Evolutionary conservation across 2,329 filamentous ascomycete species (phyloP).

Genomic region (Neofusicoccum laricinum): DNA sequence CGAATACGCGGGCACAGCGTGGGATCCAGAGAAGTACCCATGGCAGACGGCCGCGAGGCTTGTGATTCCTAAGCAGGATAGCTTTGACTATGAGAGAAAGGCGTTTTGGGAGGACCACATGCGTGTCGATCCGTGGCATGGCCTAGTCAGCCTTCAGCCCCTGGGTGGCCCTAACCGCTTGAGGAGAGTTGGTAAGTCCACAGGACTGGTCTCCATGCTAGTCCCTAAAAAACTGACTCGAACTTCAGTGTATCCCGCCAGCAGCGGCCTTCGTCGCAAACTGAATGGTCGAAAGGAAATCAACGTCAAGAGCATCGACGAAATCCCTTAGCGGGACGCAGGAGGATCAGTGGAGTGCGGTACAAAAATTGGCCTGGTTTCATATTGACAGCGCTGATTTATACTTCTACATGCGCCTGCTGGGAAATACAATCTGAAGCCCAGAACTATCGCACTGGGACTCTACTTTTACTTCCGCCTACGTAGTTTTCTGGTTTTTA

Average conservation of each 20-base stretch:
- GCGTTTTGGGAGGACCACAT: constrained; percentile 45
- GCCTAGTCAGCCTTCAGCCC: constrained; percentile 41
- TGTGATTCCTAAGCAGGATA: constrained; percentile 41
- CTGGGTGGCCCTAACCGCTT: constrained; percentile 41
- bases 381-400: too few relatives aligned
- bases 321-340: constrained; percentile 32
- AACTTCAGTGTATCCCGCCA: constrained; percentile 34
- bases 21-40: constrained; percentile 48
- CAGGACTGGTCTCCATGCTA: neutral
- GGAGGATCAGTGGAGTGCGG: neutral
- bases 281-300: constrained; percentile 39
- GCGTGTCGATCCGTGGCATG: constrained; percentile 43
- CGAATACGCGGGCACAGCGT: constrained; percentile 43
- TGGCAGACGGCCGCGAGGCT: constrained; percentile 46
- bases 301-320: constrained; percentile 36
- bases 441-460: too few relatives aligned
- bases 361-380: too few relatives aligned
- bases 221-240: neutral
- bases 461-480: too few relatives aligned
- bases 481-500: too few relatives aligned
- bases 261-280: constrained; percentile 33
- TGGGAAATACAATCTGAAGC: too few relatives aligned
- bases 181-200: constrained; percentile 26
- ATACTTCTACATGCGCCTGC: too few relatives aligned
- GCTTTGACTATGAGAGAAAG: constrained; percentile 39